These are phyloP conservation scores for Chenopodium suecicum DNA, from an alignment of 148 eudicot genomes.

Conservation along the genomic window DNA sequence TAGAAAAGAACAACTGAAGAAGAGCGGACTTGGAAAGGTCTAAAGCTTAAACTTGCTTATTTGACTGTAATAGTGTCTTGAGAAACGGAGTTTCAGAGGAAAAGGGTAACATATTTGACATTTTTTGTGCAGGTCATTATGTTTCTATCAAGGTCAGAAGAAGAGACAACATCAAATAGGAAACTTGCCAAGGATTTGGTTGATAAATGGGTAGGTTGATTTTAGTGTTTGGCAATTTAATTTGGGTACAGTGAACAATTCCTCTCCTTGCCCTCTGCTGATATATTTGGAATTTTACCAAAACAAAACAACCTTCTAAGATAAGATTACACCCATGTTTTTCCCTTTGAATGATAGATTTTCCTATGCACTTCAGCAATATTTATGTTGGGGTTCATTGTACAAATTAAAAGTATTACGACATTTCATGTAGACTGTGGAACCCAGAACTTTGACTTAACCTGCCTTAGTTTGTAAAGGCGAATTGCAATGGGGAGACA, in stretches of 20 bases:
- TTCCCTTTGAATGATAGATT: not conserved
- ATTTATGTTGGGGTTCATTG: not conserved
- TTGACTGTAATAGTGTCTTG: not conserved
- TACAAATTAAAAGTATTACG: not conserved
- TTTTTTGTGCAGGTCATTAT: conserved; percentile 69
- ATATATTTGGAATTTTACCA: not conserved
- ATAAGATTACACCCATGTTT: not conserved
- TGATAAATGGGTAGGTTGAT: conserved; percentile 85
- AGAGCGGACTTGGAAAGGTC: conserved; percentile 98
- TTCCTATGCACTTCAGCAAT: not conserved
- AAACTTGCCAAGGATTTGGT: conserved; percentile 94
- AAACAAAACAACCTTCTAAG: not conserved
- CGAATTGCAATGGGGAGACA: too few species aligned
- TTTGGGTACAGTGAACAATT: not conserved
- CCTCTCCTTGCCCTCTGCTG: not conserved
- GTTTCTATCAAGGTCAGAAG: conserved; percentile 96
- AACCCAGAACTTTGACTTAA: not conserved
- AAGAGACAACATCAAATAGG: conserved; percentile 87
- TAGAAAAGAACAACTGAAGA: conserved; percentile 82
- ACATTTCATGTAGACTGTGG: not conserved
- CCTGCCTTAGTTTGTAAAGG: too few species aligned
- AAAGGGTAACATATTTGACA: not conserved
- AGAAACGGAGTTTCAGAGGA: not conserved
- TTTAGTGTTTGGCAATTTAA: not conserved
- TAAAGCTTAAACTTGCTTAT: not conserved